Evolutionary conservation across 352 stramenopile species (phyloP).

Genomic region (Discostella stelligera): DNA sequence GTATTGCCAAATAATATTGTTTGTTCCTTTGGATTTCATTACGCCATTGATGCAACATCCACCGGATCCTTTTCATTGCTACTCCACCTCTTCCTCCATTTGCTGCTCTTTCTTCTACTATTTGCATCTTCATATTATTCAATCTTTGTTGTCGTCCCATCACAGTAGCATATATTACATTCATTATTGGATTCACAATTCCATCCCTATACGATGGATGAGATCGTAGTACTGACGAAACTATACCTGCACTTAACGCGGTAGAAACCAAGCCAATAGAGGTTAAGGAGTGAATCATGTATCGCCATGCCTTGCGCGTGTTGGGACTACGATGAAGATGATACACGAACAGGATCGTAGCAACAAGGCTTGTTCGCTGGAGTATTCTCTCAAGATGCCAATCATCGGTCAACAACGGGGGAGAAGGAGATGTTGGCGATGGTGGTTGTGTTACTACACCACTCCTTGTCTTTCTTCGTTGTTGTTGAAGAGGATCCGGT

Average conservation of each 20-base stretch:
- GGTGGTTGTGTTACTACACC: background rate
- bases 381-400: slow-evolving; percentile 24
- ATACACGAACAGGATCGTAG: slow-evolving; percentile 24
- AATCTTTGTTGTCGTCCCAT: background rate
- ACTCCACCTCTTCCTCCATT: background rate
- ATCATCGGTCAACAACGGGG: background rate
- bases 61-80: background rate
- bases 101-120: background rate
- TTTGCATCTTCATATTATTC: background rate
- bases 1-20: slow-evolving; percentile 17
- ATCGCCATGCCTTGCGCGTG: slow-evolving; percentile 23
- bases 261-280: slow-evolving; percentile 28
- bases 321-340: slow-evolving; percentile 26
- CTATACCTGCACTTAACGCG: slow-evolving; percentile 14
- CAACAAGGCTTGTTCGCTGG: slow-evolving; percentile 10
- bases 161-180: slow-evolving; percentile 12
- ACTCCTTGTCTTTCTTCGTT: slow-evolving; percentile 7
- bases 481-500: background rate
- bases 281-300: slow-evolving; percentile 19
- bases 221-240: slow-evolving; percentile 9
- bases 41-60: slow-evolving; percentile 5
- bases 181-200: slow-evolving; percentile 8
- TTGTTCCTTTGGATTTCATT: slow-evolving; percentile 34
- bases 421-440: background rate
- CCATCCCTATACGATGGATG: background rate